These are phyloP conservation scores for Citropsis articulata DNA, from an alignment of 345 rosid species.

Conservation along the genomic window DNA sequence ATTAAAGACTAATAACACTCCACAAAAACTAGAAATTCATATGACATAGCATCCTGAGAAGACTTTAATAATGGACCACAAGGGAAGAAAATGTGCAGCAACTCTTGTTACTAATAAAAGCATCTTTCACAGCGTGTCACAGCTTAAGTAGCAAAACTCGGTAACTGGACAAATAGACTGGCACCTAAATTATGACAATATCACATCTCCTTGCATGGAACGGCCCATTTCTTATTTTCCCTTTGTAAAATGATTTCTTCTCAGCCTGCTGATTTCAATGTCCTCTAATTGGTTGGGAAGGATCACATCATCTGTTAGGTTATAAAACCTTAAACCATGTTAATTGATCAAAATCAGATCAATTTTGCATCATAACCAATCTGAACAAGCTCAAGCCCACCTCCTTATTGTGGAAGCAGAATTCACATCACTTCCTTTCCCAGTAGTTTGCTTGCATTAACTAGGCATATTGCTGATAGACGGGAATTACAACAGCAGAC, in stretches of 20 bases:
- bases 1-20: not conserved
- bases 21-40: not conserved
- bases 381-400: not conserved
- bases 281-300: not conserved
- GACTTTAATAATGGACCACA: not conserved
- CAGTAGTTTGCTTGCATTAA: not conserved
- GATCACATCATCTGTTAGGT: not conserved
- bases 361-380: not conserved
- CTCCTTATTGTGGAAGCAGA: not conserved
- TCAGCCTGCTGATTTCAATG: not conserved
- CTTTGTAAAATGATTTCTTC: not conserved
- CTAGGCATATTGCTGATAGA: not conserved
- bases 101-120: not conserved
- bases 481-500: not conserved
- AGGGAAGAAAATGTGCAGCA: not conserved
- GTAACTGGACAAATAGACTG: not conserved
- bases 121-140: not conserved
- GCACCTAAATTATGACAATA: not conserved
- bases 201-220: not conserved
- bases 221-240: not conserved
- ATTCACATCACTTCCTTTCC: not conserved
- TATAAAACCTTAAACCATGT: conserved; percentile 9
- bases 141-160: not conserved
- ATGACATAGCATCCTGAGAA: not conserved
- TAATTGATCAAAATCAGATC: not conserved